These are phyloP conservation scores for Ceriops decandra DNA, from an alignment of 345 rosid species.

Conservation along the genomic window DNA sequence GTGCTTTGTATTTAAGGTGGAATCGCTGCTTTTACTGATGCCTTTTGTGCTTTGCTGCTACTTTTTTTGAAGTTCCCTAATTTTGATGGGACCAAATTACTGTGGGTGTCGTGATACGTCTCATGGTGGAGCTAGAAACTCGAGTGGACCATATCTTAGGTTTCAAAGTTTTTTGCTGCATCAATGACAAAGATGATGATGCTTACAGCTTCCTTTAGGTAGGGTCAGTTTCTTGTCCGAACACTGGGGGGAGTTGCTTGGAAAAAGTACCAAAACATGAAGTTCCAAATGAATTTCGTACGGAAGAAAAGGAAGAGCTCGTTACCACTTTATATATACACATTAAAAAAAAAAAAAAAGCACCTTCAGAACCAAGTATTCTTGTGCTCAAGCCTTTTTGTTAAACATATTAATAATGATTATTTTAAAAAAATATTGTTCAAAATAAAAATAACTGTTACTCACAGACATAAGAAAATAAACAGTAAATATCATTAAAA, in stretches of 20 bases:
- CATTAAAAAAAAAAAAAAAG: constrained; percentile 28
- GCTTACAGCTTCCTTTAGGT: constrained; percentile 67
- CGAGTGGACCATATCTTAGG: background rate
- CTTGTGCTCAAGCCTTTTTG: background rate
- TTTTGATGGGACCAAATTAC: background rate
- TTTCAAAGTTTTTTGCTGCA: constrained; percentile 48
- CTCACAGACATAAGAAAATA: too few relatives aligned
- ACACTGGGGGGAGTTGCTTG: constrained; percentile 73
- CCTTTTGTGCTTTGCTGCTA: constrained; percentile 13
- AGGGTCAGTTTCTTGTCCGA: constrained; percentile 67
- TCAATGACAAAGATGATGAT: constrained; percentile 70
- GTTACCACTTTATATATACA: constrained; percentile 53
- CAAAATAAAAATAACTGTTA: too few relatives aligned
- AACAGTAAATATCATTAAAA: too few relatives aligned
- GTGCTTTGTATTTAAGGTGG: constrained; percentile 59
- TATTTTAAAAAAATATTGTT: too few relatives aligned
- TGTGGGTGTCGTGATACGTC: too few relatives aligned
- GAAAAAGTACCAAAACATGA: constrained; percentile 59
- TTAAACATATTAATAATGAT: too few relatives aligned
- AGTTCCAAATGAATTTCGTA: constrained; percentile 59
- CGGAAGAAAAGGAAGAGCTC: constrained; percentile 70
- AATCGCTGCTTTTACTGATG: constrained; percentile 27
- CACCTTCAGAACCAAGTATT: constrained; percentile 89
- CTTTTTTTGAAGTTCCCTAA: background rate
- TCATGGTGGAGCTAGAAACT: too few relatives aligned